These are phyloP conservation scores for Cryptosporidium meleagridis DNA, from an alignment of 169 alveolate species.

Conservation along the genomic window DNA sequence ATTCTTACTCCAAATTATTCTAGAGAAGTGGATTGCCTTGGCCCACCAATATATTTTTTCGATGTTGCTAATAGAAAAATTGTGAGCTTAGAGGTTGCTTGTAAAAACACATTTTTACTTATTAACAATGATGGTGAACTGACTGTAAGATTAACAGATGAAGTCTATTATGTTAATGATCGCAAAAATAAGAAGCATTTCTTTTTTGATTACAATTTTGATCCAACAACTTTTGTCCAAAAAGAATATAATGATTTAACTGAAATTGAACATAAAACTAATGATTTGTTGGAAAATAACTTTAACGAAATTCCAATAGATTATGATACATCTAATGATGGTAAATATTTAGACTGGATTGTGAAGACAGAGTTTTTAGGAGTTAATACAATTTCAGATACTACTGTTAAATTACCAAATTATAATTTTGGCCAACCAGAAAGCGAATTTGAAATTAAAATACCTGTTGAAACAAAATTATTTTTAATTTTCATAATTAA, in stretches of 20 bases:
- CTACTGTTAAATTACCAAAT: background rate
- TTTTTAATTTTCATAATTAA: constrained; percentile 1
- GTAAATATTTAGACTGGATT: background rate
- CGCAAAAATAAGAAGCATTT: background rate
- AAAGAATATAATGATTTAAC: background rate
- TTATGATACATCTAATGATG: constrained; percentile 13
- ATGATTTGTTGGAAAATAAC: background rate
- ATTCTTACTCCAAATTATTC: constrained; percentile 47
- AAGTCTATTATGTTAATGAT: constrained; percentile 3
- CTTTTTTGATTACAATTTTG: constrained; percentile 1
- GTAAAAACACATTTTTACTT: constrained; percentile 15
- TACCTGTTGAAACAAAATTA: background rate
- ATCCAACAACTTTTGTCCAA: background rate
- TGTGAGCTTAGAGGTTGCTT: constrained; percentile 15
- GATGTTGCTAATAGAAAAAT: constrained; percentile 32
- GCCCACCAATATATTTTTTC: constrained; percentile 20
- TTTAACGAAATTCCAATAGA: constrained; percentile 14
- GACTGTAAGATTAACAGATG: background rate
- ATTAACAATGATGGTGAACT: constrained; percentile 23
- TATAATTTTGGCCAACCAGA: background rate
- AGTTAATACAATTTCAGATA: background rate
- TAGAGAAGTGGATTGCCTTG: background rate
- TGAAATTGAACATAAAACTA: constrained; percentile 9
- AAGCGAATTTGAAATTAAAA: background rate
- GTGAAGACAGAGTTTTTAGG: constrained; percentile 16